Percentiles rank a stretch among this genome's conserved stretches.
Conservation (phyloP, 257 asterid species). For the Leptodermis oblonga region DNA sequence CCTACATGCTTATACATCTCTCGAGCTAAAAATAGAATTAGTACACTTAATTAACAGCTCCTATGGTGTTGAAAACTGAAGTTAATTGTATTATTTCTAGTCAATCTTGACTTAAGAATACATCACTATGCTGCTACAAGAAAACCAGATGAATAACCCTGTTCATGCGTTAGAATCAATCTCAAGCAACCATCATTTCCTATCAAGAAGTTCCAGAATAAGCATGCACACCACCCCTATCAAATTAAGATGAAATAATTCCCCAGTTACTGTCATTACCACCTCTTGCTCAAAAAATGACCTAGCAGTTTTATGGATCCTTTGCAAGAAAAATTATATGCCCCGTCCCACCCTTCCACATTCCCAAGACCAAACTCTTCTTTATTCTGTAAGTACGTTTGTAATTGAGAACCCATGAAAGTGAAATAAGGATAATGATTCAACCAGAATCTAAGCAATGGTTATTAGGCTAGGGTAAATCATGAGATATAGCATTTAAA, state of each 20-base stretch:
- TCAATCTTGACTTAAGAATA: background rate
- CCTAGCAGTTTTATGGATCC: background rate
- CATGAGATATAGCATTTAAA: background rate
- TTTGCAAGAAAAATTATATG: background rate
- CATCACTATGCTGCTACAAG: background rate
- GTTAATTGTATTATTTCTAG: background rate
- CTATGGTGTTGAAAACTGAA: background rate
- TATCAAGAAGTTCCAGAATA: background rate
- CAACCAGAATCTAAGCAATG: background rate
- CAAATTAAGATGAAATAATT: background rate
- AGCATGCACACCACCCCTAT: background rate
- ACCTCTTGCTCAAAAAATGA: too few species aligned
- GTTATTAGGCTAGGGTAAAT: background rate
- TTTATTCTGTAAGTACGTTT: background rate
- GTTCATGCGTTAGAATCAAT: background rate
- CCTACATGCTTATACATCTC: background rate
- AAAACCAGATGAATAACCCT: background rate
- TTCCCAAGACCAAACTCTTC: background rate
- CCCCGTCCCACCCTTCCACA: background rate
- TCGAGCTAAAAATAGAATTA: background rate
- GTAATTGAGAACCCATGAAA: background rate
- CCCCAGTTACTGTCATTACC: background rate
- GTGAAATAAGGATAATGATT: background rate
- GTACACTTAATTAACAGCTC: constrained; percentile 4
- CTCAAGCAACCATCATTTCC: background rate